phyloP scores from a whole-genome alignment of 2,329 filamentous ascomycete genomes.

The Podosphaera aphanis region DNA sequence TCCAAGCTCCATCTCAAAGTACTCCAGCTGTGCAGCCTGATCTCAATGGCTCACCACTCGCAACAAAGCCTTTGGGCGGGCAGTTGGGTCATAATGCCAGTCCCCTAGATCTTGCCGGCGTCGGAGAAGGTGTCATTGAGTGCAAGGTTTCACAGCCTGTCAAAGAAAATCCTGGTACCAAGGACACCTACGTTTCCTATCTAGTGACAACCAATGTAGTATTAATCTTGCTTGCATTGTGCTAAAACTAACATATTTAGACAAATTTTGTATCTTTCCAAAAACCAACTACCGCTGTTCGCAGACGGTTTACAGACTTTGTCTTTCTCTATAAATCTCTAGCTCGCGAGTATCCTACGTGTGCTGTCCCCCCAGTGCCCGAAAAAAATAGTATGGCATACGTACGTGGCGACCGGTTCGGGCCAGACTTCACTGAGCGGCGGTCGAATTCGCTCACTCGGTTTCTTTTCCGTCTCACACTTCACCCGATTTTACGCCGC shows the following conservation, averaged over 20 bases:
- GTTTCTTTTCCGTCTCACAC: slow-evolving; percentile 64
- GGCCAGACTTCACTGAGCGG: slow-evolving; percentile 70
- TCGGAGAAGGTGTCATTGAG: slow-evolving; percentile 54
- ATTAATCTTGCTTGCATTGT: slow-evolving; percentile 4
- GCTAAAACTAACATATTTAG: slow-evolving; percentile 21
- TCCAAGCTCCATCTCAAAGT: background rate
- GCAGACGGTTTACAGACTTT: slow-evolving; percentile 92
- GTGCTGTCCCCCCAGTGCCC: slow-evolving; percentile 78
- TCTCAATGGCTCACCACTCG: background rate
- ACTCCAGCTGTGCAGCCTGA: background rate
- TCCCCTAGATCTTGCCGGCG: slow-evolving; percentile 30
- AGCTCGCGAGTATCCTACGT: slow-evolving; percentile 66
- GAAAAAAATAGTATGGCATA: slow-evolving; percentile 99
- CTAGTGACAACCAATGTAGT: slow-evolving; percentile 70
- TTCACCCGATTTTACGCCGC: slow-evolving; percentile 73
- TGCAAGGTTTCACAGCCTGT: slow-evolving; percentile 63
- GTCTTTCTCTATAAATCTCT: slow-evolving; percentile 88
- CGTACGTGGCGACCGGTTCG: slow-evolving; percentile 87
- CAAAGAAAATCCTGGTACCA: slow-evolving; percentile 91
- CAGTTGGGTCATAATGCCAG: slow-evolving; percentile 17
- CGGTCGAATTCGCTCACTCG: slow-evolving; percentile 77
- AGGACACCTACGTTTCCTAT: slow-evolving; percentile 92
- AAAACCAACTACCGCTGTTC: slow-evolving; percentile 52
- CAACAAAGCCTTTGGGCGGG: slow-evolving; percentile 4
- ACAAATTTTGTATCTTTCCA: slow-evolving; percentile 89